Conservation (phyloP, 257 asterid genomes). For the Cruciata laevipes region DNA sequence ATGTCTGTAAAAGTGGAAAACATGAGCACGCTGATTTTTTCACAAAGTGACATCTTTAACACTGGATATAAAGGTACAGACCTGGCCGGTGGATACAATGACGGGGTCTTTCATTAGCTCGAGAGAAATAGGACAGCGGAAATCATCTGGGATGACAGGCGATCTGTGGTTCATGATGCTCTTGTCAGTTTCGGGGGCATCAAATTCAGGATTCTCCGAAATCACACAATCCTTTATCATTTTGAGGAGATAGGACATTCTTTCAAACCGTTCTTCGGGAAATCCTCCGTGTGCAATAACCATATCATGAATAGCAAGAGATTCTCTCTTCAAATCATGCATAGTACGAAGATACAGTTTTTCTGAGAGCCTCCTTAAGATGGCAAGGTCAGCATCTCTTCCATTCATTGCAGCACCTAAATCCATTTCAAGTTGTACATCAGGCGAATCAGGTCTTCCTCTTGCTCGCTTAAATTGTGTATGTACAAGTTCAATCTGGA, state of each 20-base stretch:
- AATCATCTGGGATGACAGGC: conserved; percentile 91
- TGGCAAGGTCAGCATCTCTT: conserved; percentile 54
- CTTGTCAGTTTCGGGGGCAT: conserved; percentile 54
- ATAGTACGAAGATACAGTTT: conserved; percentile 70
- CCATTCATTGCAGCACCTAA: conserved; percentile 74
- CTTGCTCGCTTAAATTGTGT: conserved; percentile 79
- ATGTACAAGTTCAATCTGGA: conserved; percentile 83
- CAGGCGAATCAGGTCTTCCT: conserved; percentile 69
- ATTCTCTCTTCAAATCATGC: conserved; percentile 64
- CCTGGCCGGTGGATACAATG: conserved; percentile 98
- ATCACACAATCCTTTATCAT: conserved; percentile 65
- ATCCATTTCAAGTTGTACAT: conserved; percentile 67
- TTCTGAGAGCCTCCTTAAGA: conserved; percentile 74
- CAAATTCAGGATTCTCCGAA: conserved; percentile 48
- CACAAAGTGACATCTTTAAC: conserved; percentile 7
- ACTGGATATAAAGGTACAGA: conserved; percentile 20
- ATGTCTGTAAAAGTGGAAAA: conserved; percentile 52
- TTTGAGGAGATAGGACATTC: conserved; percentile 63
- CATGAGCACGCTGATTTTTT: neutral
- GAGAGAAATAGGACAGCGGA: conserved; percentile 93
- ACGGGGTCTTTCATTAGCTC: conserved; percentile 99
- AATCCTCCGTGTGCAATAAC: conserved; percentile 68
- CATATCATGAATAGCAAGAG: conserved; percentile 77
- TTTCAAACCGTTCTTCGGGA: conserved; percentile 71
- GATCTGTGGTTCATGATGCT: conserved; percentile 61